Conservation (phyloP, 805 yeast genomes). For the Saccharomycopsis amapae region DNA sequence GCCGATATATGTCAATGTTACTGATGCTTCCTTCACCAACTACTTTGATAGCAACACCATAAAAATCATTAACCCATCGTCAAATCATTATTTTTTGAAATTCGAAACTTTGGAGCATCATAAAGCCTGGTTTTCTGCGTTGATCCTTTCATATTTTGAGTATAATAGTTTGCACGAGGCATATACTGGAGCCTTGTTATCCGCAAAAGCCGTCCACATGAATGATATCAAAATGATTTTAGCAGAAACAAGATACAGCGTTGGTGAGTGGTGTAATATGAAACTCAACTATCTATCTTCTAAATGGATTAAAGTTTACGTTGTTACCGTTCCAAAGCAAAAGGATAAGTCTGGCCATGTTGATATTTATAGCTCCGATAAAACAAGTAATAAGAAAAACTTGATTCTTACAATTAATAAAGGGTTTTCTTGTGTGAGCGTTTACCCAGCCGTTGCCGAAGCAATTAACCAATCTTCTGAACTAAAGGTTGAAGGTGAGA, state of each 20-base stretch:
- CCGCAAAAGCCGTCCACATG: slow-evolving; percentile 48
- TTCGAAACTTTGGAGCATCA: slow-evolving; percentile 19
- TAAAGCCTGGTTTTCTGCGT: slow-evolving; percentile 39
- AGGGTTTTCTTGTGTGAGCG: slow-evolving; percentile 42
- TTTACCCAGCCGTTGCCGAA: slow-evolving; percentile 50
- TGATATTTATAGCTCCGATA: slow-evolving; percentile 45
- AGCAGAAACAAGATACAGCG: slow-evolving; percentile 39
- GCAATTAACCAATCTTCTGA: slow-evolving; percentile 52
- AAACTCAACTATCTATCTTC: slow-evolving; percentile 51
- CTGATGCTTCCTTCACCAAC: slow-evolving; percentile 32
- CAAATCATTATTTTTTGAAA: slow-evolving; percentile 23
- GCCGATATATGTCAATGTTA: slow-evolving; percentile 46
- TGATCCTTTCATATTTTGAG: slow-evolving; percentile 51
- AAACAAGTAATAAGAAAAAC: slow-evolving; percentile 39
- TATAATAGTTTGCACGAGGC: slow-evolving; percentile 50
- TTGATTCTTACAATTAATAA: slow-evolving; percentile 43
- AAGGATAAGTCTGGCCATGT: slow-evolving; percentile 40
- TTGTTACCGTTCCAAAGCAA: slow-evolving; percentile 39
- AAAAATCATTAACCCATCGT: slow-evolving; percentile 18
- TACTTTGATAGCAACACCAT: slow-evolving; percentile 8
- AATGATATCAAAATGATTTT: slow-evolving; percentile 54
- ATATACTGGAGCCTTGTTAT: slow-evolving; percentile 56
- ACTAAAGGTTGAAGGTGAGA: slow-evolving; percentile 48
- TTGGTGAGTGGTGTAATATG: slow-evolving; percentile 57
- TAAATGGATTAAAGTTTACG: slow-evolving; percentile 49